Conservation (phyloP, 768 basidiomycete species). For the Hygrophorus pudorinus region DNA sequence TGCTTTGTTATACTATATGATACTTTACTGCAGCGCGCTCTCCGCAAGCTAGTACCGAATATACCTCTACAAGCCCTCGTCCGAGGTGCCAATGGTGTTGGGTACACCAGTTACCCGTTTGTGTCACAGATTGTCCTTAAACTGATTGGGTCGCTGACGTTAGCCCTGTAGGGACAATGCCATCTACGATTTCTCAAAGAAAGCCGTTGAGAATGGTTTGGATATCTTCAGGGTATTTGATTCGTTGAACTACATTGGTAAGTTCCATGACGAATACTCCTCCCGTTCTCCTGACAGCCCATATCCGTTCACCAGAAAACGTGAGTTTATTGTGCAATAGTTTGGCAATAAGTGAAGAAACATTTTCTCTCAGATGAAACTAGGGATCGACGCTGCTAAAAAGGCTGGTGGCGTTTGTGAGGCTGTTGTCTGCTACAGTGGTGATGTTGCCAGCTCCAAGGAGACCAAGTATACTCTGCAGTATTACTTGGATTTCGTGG, state of each 20-base stretch:
- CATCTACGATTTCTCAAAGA: slow-evolving; percentile 99
- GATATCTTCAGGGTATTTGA: slow-evolving; percentile 99
- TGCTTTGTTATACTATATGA: slow-evolving; percentile 5
- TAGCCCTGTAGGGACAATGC: slow-evolving; percentile 73
- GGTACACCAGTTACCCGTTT: slow-evolving; percentile 96
- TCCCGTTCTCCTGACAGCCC: neutral
- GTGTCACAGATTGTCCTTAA: slow-evolving; percentile 17
- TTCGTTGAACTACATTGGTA: slow-evolving; percentile 96
- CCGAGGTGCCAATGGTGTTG: slow-evolving; percentile 97
- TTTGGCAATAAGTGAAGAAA: neutral
- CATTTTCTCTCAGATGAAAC: slow-evolving; percentile 60
- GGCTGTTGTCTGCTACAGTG: slow-evolving; percentile 96
- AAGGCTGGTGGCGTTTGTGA: slow-evolving; percentile 98
- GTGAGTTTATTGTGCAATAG: slow-evolving; percentile 1
- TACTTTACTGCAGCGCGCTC: slow-evolving; percentile 50
- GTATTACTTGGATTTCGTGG: slow-evolving; percentile 95
- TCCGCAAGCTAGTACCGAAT: slow-evolving; percentile 94
- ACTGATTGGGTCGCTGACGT: slow-evolving; percentile 1
- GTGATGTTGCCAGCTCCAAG: slow-evolving; percentile 90
- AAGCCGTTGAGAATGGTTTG: slow-evolving; percentile 98
- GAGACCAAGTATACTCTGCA: slow-evolving; percentile 95
- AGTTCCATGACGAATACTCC: slow-evolving; percentile 15
- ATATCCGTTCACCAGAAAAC: slow-evolving; percentile 1
- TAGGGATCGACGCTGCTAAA: slow-evolving; percentile 99
- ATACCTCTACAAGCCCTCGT: slow-evolving; percentile 98